phyloP scores from a whole-genome alignment of 176 grass and related monocot genomes.

The Chloris gayana region DNA sequence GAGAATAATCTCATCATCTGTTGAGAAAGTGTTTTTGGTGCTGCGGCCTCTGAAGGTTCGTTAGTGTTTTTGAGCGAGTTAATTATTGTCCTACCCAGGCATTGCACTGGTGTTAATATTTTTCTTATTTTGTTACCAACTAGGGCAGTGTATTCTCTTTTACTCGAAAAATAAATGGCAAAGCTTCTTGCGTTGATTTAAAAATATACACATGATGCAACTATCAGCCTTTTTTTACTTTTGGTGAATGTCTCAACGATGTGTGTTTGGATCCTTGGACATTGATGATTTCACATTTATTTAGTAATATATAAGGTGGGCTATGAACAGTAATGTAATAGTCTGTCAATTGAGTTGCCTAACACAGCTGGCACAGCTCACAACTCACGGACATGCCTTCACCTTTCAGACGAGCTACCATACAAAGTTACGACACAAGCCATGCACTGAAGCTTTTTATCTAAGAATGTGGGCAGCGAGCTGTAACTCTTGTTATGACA shows the following conservation, averaged over 20 bases:
- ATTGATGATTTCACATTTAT: background rate
- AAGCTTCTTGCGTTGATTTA: background rate
- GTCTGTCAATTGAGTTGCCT: slow-evolving; percentile 28
- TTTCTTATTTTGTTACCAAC: background rate
- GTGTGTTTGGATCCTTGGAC: background rate
- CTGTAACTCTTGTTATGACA: slow-evolving; percentile 21
- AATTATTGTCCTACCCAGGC: background rate
- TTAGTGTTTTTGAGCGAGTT: background rate
- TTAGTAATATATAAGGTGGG: background rate
- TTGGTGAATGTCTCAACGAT: background rate
- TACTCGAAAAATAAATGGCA: background rate
- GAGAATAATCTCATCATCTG: background rate
- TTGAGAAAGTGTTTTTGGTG: background rate
- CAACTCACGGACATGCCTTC: slow-evolving; percentile 32
- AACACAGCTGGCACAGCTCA: slow-evolving; percentile 19
- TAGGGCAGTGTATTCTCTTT: background rate
- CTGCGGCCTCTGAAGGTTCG: background rate
- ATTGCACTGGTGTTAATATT: background rate
- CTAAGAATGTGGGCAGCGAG: background rate
- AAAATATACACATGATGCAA: slow-evolving; percentile 29
- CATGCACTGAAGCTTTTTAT: slow-evolving; percentile 11
- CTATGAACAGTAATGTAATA: slow-evolving; percentile 6
- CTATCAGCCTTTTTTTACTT: slow-evolving; percentile 7
- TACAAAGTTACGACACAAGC: background rate
- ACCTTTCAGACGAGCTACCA: slow-evolving; percentile 20